Base-by-base conservation (phyloP, 2,329 filamentous ascomycete species). In the Phialocephala sp. region DNA sequence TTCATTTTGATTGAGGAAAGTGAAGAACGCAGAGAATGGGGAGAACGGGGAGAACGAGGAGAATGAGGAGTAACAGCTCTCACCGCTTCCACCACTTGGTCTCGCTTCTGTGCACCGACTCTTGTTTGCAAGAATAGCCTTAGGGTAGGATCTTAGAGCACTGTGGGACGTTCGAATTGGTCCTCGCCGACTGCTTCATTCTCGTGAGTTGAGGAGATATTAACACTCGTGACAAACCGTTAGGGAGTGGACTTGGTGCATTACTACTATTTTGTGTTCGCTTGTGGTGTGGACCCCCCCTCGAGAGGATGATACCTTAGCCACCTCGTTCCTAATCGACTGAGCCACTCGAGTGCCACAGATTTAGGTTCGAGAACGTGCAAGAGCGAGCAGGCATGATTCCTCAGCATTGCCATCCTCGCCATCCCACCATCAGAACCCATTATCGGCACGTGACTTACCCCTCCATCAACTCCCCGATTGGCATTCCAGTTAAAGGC, bases 31-130 rank as follows among this genome's bases (percentile, higher is more conserved):
- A 3, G 15, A 41, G 15, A 20, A 3, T 45, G 20, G 8, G n/a
- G 12, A 22, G 45, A 24, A 50, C 15, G 37, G 9, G 4, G 14
- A 39, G 14, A 18, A 15, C 18, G n/a, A 20, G 18, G 11, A 20
- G 43, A 20, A 47, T 47, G 43, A 47, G 43, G 20, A 54, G 50
- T 35, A 32, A 54, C 50, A 54, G 22, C 50, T 35, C 50, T 54
- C 50, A 35, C 50, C 50, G 50, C 50, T 32, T 54, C 50, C 22
- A 32, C 24, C 11, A 50, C n/a, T 9, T 50, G 24, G 14, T 8
- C 18, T 54, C 50, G 24, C 24, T 24, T 54, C 12, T 32, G 50
- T 50, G 27, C 27, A 15, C 50, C 24, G n/a, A 54, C 24, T 54
- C 24, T 54, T 54, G 50, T 12, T 20, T 20, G 43, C 18, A 47